Evolutionary conservation across 257 asterid species (phyloP).

Genomic region (Solanum bulbocastanum): DNA sequence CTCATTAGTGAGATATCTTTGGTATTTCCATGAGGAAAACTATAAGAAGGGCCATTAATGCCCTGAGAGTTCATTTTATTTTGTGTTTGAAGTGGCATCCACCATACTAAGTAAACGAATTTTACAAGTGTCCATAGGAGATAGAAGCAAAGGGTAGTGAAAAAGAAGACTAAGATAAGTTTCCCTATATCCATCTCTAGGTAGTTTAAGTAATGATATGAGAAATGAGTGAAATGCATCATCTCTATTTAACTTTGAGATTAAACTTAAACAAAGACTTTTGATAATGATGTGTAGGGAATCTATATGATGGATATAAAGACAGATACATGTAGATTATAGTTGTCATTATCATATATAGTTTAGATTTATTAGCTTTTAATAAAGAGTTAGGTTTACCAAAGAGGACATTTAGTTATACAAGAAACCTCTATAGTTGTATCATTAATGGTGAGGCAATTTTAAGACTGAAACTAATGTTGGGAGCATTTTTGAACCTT

Average conservation of each 20-base stretch:
- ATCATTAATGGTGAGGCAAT: not conserved
- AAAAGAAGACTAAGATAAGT: constrained; percentile 2
- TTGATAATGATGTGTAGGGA: not conserved
- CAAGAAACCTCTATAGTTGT: not conserved
- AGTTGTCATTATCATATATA: not conserved
- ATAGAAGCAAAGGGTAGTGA: constrained; percentile 10
- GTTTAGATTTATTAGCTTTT: not conserved
- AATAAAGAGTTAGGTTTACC: too few relatives aligned
- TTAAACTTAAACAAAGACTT: not conserved
- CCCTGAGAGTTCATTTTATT: constrained; percentile 40
- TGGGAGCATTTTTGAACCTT: not conserved
- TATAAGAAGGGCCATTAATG: constrained; percentile 48
- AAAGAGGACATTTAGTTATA: too few relatives aligned
- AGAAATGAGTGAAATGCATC: not conserved
- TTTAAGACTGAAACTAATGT: not conserved
- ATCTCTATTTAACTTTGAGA: not conserved
- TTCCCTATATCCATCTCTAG: constrained; percentile 1
- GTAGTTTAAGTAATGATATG: not conserved
- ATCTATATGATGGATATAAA: not conserved
- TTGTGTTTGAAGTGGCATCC: constrained; percentile 30
- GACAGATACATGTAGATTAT: not conserved
- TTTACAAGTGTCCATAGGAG: constrained; percentile 16
- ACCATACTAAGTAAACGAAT: constrained; percentile 32
- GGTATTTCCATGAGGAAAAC: constrained; percentile 55
- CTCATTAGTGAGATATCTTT: constrained; percentile 36